A percentile compares a stretch with the other conserved stretches of the same genome.
These are phyloP conservation scores for Sugiyamaella marilandica DNA, from an alignment of 805 yeast species.

Conservation along the genomic window DNA sequence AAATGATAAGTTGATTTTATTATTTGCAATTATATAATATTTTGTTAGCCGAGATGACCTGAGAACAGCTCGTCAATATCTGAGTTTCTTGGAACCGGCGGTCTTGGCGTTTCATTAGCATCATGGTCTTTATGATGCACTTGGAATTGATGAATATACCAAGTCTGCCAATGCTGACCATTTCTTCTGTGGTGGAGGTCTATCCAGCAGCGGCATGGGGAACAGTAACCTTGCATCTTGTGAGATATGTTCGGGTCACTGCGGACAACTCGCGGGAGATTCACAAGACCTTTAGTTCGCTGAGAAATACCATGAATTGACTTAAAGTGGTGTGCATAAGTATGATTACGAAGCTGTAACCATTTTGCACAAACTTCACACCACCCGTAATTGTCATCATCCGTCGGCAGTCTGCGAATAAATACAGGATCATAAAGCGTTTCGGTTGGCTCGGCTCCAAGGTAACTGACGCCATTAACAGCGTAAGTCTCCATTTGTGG, in stretches of 20 bases:
- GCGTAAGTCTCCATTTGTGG: constrained; percentile 12
- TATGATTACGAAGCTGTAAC: constrained; percentile 26
- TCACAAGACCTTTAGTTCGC: constrained; percentile 14
- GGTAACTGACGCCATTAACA: constrained; percentile 14
- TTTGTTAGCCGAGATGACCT: constrained; percentile 2
- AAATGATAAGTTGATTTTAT: neutral
- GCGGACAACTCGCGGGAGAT: constrained; percentile 12
- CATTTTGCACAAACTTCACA: constrained; percentile 21
- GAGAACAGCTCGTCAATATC: constrained; percentile 1
- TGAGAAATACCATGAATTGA: constrained; percentile 39
- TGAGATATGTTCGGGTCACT: constrained; percentile 13
- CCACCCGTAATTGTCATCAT: constrained; percentile 21
- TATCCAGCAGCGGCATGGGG: constrained; percentile 15
- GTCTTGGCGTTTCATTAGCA: constrained; percentile 9
- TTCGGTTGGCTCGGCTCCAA: constrained; percentile 18
- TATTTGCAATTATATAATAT: neutral
- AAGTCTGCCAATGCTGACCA: constrained; percentile 20
- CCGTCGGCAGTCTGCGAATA: constrained; percentile 15
- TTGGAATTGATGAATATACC: constrained; percentile 22
- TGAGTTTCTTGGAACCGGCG: neutral
- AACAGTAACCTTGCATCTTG: constrained; percentile 21
- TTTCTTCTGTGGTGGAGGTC: constrained; percentile 19
- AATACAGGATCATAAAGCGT: constrained; percentile 20
- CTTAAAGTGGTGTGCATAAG: constrained; percentile 48
- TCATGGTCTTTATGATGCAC: constrained; percentile 18